phyloP scores from a whole-genome alignment of 805 yeast genomes.

The Candida glaebosa region DNA sequence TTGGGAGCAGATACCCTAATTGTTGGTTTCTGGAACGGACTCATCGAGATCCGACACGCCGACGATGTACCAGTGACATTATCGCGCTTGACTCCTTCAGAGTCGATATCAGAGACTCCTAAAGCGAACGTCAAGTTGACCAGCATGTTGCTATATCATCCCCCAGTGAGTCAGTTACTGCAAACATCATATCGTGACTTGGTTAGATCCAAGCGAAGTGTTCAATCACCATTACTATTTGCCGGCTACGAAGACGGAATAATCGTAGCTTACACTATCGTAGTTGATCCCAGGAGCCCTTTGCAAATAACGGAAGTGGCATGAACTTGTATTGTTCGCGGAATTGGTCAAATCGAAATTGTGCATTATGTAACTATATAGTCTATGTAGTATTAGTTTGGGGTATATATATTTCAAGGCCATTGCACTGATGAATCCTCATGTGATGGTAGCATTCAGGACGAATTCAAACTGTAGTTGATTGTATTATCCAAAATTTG shows the following conservation, averaged over 20 bases:
- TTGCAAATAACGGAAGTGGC: background rate
- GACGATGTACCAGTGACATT: background rate
- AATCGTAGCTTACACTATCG: constrained; percentile 32
- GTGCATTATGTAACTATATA: background rate
- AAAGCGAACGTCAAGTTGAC: constrained; percentile 3
- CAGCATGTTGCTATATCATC: background rate
- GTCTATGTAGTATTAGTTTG: background rate
- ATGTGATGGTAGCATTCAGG: too few species aligned
- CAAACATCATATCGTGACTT: constrained; percentile 8
- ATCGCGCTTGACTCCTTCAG: constrained; percentile 1
- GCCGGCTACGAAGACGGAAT: constrained; percentile 58
- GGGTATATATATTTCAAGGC: background rate
- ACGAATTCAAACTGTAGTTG: background rate
- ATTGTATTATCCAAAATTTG: constrained; percentile 7
- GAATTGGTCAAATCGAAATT: background rate
- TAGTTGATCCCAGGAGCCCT: background rate
- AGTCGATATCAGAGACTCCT: background rate
- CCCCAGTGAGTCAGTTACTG: background rate
- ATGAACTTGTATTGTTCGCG: too few species aligned
- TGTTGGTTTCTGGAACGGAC: constrained; percentile 53
- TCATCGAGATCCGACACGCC: constrained; percentile 15
- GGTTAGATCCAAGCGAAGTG: constrained; percentile 11
- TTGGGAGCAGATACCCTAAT: constrained; percentile 22
- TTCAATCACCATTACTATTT: constrained; percentile 13
- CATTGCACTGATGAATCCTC: too few species aligned